Percentiles rank a stretch among this genome's conserved stretches.
These are phyloP conservation scores for Aspergillus sergii DNA, from an alignment of 2,329 filamentous ascomycete species.

Conservation along the genomic window DNA sequence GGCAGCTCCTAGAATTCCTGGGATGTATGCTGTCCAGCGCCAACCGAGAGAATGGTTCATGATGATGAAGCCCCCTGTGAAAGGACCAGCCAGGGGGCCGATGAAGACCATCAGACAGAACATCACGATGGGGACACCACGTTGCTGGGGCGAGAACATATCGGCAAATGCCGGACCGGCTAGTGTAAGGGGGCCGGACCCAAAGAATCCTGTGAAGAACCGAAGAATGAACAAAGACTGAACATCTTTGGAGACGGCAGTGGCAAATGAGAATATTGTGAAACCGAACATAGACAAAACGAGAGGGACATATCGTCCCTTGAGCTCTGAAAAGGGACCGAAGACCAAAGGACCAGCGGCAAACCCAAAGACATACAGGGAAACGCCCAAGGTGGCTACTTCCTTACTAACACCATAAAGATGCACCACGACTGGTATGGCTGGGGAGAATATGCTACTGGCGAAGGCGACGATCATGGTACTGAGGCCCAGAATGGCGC, in stretches of 20 bases:
- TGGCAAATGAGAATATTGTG: conserved; percentile 1
- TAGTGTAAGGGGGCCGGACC: background rate
- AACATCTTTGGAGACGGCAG: conserved; percentile 1
- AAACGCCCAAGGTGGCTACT: conserved; percentile 18
- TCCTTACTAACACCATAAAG: conserved; percentile 18
- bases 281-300: background rate
- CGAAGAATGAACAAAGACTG: background rate
- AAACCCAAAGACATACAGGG: conserved; percentile 23
- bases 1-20: conserved; percentile 53
- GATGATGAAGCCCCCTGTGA: conserved; percentile 57
- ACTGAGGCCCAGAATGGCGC: conserved; percentile 14
- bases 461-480: conserved; percentile 26
- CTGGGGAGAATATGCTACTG: conserved; percentile 25
- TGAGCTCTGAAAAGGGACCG: conserved; percentile 15
- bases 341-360: conserved; percentile 29
- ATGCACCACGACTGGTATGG: conserved; percentile 15
- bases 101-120: conserved; percentile 56
- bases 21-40: conserved; percentile 54
- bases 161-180: conserved; percentile 55
- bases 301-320: background rate
- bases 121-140: conserved; percentile 47
- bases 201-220: background rate
- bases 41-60: conserved; percentile 50
- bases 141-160: conserved; percentile 54
- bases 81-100: conserved; percentile 55